Evolutionary conservation across 129 eudicot genomes (phyloP).

Genomic region (Daucus carota): DH1_v3.0 NC_030381.2:44964001-44964500

Average conservation of each 20-base stretch:
- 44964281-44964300: neutral
- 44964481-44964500: neutral
- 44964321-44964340: neutral
- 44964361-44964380: neutral
- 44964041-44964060: neutral
- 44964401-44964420: neutral
- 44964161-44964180: neutral
- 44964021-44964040: neutral
- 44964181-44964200: neutral
- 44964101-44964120: neutral
- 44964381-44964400: neutral
- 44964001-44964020: neutral
- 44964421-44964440: neutral
- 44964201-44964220: neutral
- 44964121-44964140: neutral
- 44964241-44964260: too few species aligned
- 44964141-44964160: neutral
- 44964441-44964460: neutral
- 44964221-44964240: neutral
- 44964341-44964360: neutral
- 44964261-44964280: neutral
- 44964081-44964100: neutral
- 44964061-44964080: neutral
- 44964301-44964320: neutral
- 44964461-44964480: neutral